A percentile compares a stretch with the other conserved stretches of the same genome.
Conservation (phyloP, 2,329 filamentous ascomycete genomes). For the Arthroderma sp. region DNA sequence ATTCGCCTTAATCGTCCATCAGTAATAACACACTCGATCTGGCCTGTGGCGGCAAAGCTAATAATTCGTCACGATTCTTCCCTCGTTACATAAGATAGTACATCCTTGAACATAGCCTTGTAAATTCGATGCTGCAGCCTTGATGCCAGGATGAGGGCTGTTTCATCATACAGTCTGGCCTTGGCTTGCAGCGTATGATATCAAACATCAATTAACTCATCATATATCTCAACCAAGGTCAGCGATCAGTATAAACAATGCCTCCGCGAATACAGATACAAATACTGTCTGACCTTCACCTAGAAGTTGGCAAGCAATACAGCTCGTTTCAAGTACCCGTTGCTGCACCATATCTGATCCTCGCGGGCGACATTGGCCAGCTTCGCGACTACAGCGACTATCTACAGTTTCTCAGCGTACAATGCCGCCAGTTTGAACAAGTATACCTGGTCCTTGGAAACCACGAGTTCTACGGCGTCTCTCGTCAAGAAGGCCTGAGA, state of each 20-base stretch:
- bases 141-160: not conserved
- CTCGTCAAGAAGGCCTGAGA: conserved; percentile 18
- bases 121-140: too few relatives aligned
- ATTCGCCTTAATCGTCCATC: not conserved
- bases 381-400: conserved; percentile 17
- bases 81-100: too few relatives aligned
- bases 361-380: conserved; percentile 26
- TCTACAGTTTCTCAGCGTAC: conserved; percentile 18
- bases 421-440: conserved; percentile 18
- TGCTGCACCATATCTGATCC: conserved; percentile 17
- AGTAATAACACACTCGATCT: not conserved
- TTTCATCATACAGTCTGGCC: not conserved
- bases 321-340: conserved; percentile 16
- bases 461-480: conserved; percentile 20
- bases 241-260: not conserved
- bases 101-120: too few relatives aligned
- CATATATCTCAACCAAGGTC: not conserved
- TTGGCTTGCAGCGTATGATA: not conserved
- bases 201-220: too few relatives aligned
- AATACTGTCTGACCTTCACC: conserved; percentile 21
- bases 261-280: conserved; percentile 14
- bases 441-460: conserved; percentile 22
- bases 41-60: not conserved
- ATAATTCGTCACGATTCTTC: not conserved
- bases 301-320: conserved; percentile 20